Evolutionary conservation across 108 stramenopile species (phyloP), one percentile per base, ranked within the genome.

Genomic region (Conticribra weissflogii): DNA sequence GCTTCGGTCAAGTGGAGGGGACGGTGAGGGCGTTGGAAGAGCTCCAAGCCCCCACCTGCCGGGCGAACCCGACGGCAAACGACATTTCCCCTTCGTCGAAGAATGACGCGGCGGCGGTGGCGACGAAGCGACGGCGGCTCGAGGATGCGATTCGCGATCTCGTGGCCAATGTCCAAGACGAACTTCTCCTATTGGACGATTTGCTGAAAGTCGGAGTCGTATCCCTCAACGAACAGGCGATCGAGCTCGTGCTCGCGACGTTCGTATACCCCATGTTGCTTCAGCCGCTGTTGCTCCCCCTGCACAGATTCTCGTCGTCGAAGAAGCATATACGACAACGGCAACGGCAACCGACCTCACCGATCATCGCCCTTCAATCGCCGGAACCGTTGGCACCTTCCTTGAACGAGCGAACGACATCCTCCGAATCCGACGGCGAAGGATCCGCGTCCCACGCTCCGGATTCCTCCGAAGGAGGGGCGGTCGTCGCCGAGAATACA

Each of bases 231-330:
- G 93, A 95, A 63, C 93, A 95, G 68, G 63, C 79, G 9, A 92
- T 95, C 66, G 93, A 95, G 64, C 90, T 95, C 89, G 84, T 95
- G 90, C 79, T 95, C 51, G 90, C 93, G 17, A 95, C 93, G 3
- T 90, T 95, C 73, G 82, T 91, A 3, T 95, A 95, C 83, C 93
- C 93, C 3, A 73, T 95, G 66, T 59, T 92, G 3, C 66, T 95
- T 12, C 90, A 92, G 71, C 94, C 94, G 4, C 77, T 95, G 7
- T 66, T 88, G 19, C 49, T 91, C 28, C 92, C 83, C 62, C 70
- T 87, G 24, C 88, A 88, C 64, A 78, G 89, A 30, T 66, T 66
- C 51, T 59, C 77, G 17, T 52, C 69, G 23, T 71, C 58, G 22
- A 55, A 63, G 59, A 76, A 18, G 21, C 21, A 7, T 47, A 2